Evolutionary conservation across 345 rosid species (phyloP).

Genomic region (Moricandia arvensis): DNA sequence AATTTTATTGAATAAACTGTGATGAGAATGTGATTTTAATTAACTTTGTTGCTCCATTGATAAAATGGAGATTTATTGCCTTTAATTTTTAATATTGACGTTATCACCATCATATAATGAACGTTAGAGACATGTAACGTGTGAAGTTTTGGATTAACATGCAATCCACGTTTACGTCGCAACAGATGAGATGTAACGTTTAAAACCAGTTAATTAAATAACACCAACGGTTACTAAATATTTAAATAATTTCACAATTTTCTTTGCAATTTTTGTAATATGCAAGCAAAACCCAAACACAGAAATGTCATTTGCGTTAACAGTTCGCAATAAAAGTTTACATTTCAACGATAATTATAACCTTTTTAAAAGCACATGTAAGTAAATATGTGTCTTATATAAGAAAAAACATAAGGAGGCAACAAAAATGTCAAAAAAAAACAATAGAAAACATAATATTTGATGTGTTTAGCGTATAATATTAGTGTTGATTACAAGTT

Average conservation of each 20-base stretch:
- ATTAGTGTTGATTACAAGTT: background rate
- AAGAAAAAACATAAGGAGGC: background rate
- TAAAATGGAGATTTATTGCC: background rate
- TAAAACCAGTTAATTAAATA: background rate
- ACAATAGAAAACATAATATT: background rate
- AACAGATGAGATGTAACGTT: background rate
- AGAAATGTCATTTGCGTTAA: background rate
- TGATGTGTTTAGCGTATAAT: background rate
- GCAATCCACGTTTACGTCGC: conserved; percentile 21
- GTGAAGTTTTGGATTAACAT: conserved; percentile 15
- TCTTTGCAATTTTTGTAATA: background rate
- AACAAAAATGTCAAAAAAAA: background rate
- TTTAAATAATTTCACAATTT: background rate
- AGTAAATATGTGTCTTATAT: background rate
- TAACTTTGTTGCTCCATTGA: background rate
- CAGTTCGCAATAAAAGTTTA: too few species aligned
- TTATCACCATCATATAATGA: background rate
- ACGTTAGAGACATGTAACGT: background rate
- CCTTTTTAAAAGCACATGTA: background rate
- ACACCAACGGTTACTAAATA: background rate
- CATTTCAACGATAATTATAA: background rate
- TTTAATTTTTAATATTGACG: background rate
- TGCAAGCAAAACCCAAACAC: background rate
- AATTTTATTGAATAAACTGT: conserved; percentile 5
- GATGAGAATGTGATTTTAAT: too few species aligned